Evolutionary conservation across 805 yeast genomes (phyloP).

Genomic region (Yamadazyma akitaensis): DNA sequence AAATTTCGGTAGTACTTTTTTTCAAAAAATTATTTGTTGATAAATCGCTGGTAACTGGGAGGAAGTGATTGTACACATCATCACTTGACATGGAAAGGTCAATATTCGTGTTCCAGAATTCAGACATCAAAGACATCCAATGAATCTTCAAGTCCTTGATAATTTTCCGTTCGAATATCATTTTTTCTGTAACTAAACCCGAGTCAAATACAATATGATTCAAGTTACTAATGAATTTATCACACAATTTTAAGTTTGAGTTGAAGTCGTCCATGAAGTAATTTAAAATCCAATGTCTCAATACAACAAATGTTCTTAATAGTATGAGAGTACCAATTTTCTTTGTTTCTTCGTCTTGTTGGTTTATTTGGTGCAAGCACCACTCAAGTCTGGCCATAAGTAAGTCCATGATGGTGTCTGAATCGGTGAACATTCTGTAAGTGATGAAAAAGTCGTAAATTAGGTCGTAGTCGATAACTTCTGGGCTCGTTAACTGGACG

Average conservation of each 20-base stretch:
- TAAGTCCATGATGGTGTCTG: slow-evolving; percentile 56
- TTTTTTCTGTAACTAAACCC: slow-evolving; percentile 20
- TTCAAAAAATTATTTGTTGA: slow-evolving; percentile 19
- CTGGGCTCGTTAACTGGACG: slow-evolving; percentile 67
- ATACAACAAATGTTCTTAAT: slow-evolving; percentile 77
- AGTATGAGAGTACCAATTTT: slow-evolving; percentile 62
- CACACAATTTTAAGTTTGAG: slow-evolving; percentile 30
- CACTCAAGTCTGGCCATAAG: slow-evolving; percentile 67
- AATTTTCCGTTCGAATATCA: slow-evolving; percentile 36
- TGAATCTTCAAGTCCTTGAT: slow-evolving; percentile 39
- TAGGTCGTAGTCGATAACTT: slow-evolving; percentile 69
- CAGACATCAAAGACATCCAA: slow-evolving; percentile 32
- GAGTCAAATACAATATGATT: slow-evolving; percentile 37
- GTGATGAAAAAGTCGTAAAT: slow-evolving; percentile 85
- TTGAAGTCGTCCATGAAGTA: slow-evolving; percentile 79
- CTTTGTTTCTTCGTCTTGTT: slow-evolving; percentile 21
- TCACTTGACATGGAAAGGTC: slow-evolving; percentile 13
- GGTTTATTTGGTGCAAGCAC: slow-evolving; percentile 52
- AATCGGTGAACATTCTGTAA: slow-evolving; percentile 64
- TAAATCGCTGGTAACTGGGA: slow-evolving; percentile 29
- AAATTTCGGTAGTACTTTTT: slow-evolving; percentile 33
- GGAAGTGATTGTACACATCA: slow-evolving; percentile 11
- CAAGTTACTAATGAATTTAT: slow-evolving; percentile 45
- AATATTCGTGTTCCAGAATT: slow-evolving; percentile 29
- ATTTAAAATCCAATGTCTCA: slow-evolving; percentile 88